Evolutionary conservation across 1,139 yeast species (phyloP), one percentile per base, ranked within the genome.

Genomic region (Saccharomyces uvarum): DNA sequence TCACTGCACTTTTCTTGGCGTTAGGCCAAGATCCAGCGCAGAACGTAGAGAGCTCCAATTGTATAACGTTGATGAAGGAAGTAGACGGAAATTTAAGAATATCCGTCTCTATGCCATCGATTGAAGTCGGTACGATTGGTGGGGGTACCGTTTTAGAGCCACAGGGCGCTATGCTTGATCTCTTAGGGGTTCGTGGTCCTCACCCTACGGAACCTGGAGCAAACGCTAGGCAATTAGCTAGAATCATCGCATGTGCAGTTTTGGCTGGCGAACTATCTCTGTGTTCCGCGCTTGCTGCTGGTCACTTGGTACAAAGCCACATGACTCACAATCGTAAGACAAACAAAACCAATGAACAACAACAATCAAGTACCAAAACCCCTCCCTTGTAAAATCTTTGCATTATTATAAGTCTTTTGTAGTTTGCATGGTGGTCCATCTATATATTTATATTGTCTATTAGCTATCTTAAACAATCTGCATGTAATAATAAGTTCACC

Each of bases 11-110:
- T 31, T 93, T 75, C 72, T 76, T 93, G 63, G 99, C 99, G 3
- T 83, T 96, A 61, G 99, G 99, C 57, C 99, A 93, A 77, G 99
- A 93, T 74, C 97, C 98, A 11, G 98, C 98, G 1, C 98, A 89
- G 75, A 93, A 91, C 68, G 97, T 93, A 55, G 99, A 93, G 75
- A 85, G 95, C 57, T 89, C 97, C 32, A 91, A 90, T 75, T 93
- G 99, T 83, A 90, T 93, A 61, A 93, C 99, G 1, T 77, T 93
- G 63, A 89, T 93, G 95, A 84, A 86, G 68, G 89, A 88, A 67
- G 79, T 80, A 51, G 76, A 77, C 44, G 99, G 97, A 24, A 90
- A 90, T 68, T 80, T 93, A 66, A 85, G 82, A 61, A 86, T 93
- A 53, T 88, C 97, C 2, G 99, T 93, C 21, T 88, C 97, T 5